Percentiles rank a stretch among this genome's conserved stretches.
These are phyloP conservation scores for Exserohilum rostratum DNA, from an alignment of 2,329 filamentous ascomycete species.

Conservation along the genomic window DNA sequence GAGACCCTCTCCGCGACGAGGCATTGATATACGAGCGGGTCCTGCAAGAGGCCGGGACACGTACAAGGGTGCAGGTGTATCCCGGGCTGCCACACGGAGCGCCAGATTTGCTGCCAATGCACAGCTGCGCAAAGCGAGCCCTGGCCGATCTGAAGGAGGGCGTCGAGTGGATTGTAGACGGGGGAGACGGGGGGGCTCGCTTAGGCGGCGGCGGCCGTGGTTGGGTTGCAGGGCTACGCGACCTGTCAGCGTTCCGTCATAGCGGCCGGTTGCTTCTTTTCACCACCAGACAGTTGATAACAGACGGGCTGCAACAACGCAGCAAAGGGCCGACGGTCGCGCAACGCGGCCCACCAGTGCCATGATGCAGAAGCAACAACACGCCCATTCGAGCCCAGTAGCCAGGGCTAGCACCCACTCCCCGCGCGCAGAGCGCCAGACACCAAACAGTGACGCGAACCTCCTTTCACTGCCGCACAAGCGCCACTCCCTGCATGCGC, in stretches of 20 bases:
- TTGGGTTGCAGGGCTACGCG: slow-evolving; percentile 13
- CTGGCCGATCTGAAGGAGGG: no score
- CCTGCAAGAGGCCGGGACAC: no score
- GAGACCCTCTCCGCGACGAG: neutral
- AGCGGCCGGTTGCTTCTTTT: slow-evolving; percentile 18
- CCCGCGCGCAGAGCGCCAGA: slow-evolving; percentile 24
- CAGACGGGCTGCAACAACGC: slow-evolving; percentile 3
- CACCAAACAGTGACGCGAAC: slow-evolving; percentile 46
- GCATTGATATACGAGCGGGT: slow-evolving; percentile 19
- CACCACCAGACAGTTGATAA: slow-evolving; percentile 9
- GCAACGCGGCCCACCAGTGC: slow-evolving; percentile 30
- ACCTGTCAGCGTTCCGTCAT: slow-evolving; percentile 19
- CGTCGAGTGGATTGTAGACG: slow-evolving; percentile 45
- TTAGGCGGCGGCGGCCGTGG: slow-evolving; percentile 15
- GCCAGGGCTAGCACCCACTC: slow-evolving; percentile 10
- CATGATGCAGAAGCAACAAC: slow-evolving; percentile 35
- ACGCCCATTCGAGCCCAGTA: slow-evolving; percentile 10
- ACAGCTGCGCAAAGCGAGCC: no score
- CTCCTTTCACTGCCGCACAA: slow-evolving; percentile 43
- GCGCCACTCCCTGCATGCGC: slow-evolving; percentile 46
- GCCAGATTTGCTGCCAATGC: no score
- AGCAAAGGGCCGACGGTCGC: slow-evolving; percentile 26
- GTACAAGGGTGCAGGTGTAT: no score
- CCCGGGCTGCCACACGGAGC: no score
- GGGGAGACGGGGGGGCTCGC: slow-evolving; percentile 19